These are phyloP conservation scores for Isatis lusitanica DNA, from an alignment of 441 rosid species.

Conservation along the genomic window DNA sequence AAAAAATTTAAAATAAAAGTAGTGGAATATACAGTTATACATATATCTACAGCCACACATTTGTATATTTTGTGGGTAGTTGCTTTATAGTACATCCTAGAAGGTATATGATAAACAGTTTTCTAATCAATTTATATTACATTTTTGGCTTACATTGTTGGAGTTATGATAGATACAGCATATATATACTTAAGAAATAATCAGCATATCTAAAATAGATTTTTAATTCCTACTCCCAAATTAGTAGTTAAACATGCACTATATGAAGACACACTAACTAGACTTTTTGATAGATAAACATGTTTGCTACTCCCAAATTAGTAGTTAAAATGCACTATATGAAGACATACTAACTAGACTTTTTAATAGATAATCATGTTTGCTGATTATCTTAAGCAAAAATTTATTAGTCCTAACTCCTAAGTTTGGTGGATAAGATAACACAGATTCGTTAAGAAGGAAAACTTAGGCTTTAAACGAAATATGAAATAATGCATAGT, in stretches of 20 bases:
- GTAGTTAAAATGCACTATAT: not conserved
- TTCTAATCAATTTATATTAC: not conserved
- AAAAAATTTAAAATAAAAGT: not conserved
- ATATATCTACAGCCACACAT: constrained; percentile 25
- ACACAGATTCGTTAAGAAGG: not conserved
- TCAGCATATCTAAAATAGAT: not conserved
- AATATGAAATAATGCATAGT: constrained; percentile 10
- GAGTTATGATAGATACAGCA: not conserved
- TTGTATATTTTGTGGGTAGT: constrained; percentile 13
- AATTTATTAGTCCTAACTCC: not conserved
- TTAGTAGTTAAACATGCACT: not conserved
- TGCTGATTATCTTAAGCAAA: not conserved
- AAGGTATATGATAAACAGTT: not conserved
- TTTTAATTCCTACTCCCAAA: not conserved
- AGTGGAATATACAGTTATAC: constrained; percentile 19
- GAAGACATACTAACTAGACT: not conserved
- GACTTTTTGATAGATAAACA: too few relatives aligned
- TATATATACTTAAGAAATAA: not conserved
- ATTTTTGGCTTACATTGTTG: constrained; percentile 17
- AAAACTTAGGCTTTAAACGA: not conserved
- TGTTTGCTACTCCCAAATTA: not conserved
- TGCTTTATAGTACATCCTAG: constrained; percentile 26
- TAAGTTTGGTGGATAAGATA: not conserved
- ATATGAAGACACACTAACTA: too few relatives aligned
- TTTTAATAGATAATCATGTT: not conserved